Evolutionary conservation across 768 basidiomycete genomes (phyloP), one percentile per base, ranked within the genome.

Genomic region (Tremella yokohamensis): DNA sequence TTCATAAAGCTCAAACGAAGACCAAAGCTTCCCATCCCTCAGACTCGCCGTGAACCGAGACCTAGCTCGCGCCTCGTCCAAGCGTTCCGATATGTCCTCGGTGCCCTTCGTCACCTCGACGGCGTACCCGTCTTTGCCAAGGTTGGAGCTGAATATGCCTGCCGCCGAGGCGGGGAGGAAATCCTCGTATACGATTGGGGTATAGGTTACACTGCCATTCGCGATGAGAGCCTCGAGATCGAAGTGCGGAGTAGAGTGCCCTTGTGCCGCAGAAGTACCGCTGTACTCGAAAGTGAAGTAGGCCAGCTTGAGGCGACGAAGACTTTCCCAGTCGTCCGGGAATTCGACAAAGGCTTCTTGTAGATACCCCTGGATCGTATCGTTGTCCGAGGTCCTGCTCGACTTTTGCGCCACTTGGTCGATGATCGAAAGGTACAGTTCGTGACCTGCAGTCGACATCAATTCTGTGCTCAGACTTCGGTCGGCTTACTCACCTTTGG

Each of bases 151-250:
- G 57, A 75, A 75, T 38, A 75, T 75, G 8, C 73, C 70, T 13
- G 73, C 73, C 18, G 73, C 73, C 3, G 64, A 67, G n/a, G 71
- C 73, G 2, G 73, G 73, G 16, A 75, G 59, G 62, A 75, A 75
- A 40, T 72, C 73, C 54, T 75, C 73, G 40, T 75, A 75, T 6
- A 65, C 60, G 8, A 75, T 62, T 12, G 69, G 69, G 29, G 63
- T 61, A 38, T 40, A 61, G 0, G 49, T 52, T 18, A 74, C 59
- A 7, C 48, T 49, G 0, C 72, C 70, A 1, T 53, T 24, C 1
- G 45, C 37, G 22, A 74, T 52, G 15, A 71, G 64, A 22, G 29
- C 29, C 29, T 34, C 29, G 29, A 34, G 29, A 34, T 34, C 29
- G 29, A 34, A 34, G 29, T 11, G 4, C 6, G 29, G 29, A 34